These are phyloP conservation scores for Hymenoscyphus scutula DNA, from an alignment of 2,329 filamentous ascomycete genomes.

Conservation along the genomic window DNA sequence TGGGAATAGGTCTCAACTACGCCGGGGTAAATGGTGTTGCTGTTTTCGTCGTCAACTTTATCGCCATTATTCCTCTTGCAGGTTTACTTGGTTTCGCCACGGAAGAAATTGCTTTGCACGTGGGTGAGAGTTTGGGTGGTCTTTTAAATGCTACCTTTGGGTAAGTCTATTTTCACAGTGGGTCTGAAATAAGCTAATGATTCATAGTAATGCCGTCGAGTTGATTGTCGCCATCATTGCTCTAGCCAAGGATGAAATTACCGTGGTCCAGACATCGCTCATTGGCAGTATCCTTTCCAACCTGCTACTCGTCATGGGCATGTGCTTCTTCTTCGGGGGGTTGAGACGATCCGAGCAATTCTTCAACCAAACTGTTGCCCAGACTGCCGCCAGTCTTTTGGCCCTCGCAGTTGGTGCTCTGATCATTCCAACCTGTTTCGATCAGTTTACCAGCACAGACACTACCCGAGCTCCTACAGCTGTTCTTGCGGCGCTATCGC, in stretches of 20 bases:
- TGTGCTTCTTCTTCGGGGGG: constrained; percentile 79
- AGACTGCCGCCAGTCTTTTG: constrained; percentile 74
- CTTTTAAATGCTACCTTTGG: constrained; percentile 89
- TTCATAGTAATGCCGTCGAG: constrained; percentile 73
- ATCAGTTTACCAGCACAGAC: constrained; percentile 50
- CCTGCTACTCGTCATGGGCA: constrained; percentile 81
- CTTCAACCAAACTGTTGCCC: constrained; percentile 90
- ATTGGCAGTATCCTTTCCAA: constrained; percentile 93
- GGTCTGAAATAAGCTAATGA: constrained; percentile 25
- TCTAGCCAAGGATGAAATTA: constrained; percentile 61
- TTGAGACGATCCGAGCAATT: constrained; percentile 75
- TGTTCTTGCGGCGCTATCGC: constrained; percentile 61
- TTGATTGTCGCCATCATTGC: constrained; percentile 87
- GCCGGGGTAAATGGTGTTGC: constrained; percentile 55
- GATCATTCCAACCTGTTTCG: constrained; percentile 88
- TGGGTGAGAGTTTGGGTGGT: constrained; percentile 83
- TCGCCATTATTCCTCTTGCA: constrained; percentile 88
- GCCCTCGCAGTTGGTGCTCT: constrained; percentile 71
- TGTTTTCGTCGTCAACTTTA: constrained; percentile 87
- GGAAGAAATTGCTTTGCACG: constrained; percentile 80
- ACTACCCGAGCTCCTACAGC: constrained; percentile 39
- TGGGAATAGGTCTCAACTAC: constrained; percentile 74
- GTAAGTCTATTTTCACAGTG: constrained; percentile 41
- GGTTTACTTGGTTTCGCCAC: constrained; percentile 85
- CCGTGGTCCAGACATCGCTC: constrained; percentile 89